These are phyloP conservation scores for Curvularia hawaiiensis DNA, from an alignment of 2,329 filamentous ascomycete species.

Conservation along the genomic window DNA sequence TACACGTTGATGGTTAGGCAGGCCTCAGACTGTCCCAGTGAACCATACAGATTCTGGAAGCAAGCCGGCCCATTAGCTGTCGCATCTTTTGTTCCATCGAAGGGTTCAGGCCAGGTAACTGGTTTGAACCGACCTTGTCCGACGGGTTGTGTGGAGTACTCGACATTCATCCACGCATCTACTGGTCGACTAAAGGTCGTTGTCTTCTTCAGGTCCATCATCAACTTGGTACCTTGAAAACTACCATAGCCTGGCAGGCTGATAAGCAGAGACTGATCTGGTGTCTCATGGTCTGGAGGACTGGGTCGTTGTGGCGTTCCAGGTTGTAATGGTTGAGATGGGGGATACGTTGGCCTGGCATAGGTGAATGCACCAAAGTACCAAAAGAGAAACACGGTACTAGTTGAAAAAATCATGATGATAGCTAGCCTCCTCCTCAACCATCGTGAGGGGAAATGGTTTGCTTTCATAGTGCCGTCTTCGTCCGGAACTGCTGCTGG, in stretches of 20 bases:
- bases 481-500: slow-evolving; percentile 5
- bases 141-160: slow-evolving; percentile 52
- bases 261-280: slow-evolving; percentile 30
- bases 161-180: slow-evolving; percentile 57
- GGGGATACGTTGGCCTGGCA: slow-evolving; percentile 12
- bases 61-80: slow-evolving; percentile 51
- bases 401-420: slow-evolving; percentile 29
- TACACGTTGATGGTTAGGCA: slow-evolving; percentile 44
- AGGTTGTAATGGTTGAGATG: slow-evolving; percentile 3
- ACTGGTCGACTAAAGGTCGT: slow-evolving; percentile 42
- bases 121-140: slow-evolving; percentile 51
- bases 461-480: slow-evolving; percentile 10
- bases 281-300: slow-evolving; percentile 10
- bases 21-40: slow-evolving; percentile 37
- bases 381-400: slow-evolving; percentile 28
- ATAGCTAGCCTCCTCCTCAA: slow-evolving; percentile 22
- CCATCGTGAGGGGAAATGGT: slow-evolving; percentile 21
- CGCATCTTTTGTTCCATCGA: slow-evolving; percentile 50
- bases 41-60: slow-evolving; percentile 49
- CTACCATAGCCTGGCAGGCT: slow-evolving; percentile 49
- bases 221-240: slow-evolving; percentile 48
- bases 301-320: slow-evolving; percentile 14
- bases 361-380: slow-evolving; percentile 27
- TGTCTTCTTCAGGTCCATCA: slow-evolving; percentile 42
- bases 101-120: slow-evolving; percentile 49